Conservation (phyloP, 228 moss, liverwort and hornwort genomes). For the Sphagnum fallax region DNA sequence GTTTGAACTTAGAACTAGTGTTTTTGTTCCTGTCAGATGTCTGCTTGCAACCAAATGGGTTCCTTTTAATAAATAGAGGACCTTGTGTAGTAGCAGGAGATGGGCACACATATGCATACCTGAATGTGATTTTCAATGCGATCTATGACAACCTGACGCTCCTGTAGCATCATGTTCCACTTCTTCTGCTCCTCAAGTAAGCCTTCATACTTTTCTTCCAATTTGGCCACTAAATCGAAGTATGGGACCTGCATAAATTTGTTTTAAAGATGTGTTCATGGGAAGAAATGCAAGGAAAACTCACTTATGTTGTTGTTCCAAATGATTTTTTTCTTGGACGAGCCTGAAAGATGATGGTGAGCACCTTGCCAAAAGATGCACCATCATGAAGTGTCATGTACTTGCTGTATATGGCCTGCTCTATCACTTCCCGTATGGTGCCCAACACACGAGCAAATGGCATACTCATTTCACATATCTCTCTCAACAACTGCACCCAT, state of each 20-base stretch:
- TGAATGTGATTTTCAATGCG: constrained; percentile 27
- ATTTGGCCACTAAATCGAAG: constrained; percentile 50
- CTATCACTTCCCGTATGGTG: constrained; percentile 48
- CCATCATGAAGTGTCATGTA: constrained; percentile 51
- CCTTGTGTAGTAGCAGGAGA: no score
- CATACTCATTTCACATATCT: constrained; percentile 41
- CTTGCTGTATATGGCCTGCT: constrained; percentile 69
- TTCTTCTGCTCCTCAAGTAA: constrained; percentile 39
- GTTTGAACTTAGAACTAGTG: background rate
- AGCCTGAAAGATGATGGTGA: background rate
- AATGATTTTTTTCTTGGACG: background rate
- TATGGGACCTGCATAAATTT: constrained; percentile 44
- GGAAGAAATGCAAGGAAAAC: background rate
- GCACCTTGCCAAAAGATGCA: constrained; percentile 61
- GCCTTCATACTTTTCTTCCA: constrained; percentile 42
- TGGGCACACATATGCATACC: constrained; percentile 17
- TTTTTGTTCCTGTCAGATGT: background rate
- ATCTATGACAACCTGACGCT: constrained; percentile 29
- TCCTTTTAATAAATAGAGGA: background rate
- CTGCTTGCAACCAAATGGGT: background rate
- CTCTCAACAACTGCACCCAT: constrained; percentile 52
- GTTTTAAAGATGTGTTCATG: background rate
- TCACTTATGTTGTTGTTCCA: background rate
- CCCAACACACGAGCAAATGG: constrained; percentile 59
- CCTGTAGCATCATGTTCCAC: constrained; percentile 34